Evolutionary conservation across 306 rosid species (phyloP), one percentile per base, ranked within the genome.

Genomic region (Cicer cuneatum): DNA sequence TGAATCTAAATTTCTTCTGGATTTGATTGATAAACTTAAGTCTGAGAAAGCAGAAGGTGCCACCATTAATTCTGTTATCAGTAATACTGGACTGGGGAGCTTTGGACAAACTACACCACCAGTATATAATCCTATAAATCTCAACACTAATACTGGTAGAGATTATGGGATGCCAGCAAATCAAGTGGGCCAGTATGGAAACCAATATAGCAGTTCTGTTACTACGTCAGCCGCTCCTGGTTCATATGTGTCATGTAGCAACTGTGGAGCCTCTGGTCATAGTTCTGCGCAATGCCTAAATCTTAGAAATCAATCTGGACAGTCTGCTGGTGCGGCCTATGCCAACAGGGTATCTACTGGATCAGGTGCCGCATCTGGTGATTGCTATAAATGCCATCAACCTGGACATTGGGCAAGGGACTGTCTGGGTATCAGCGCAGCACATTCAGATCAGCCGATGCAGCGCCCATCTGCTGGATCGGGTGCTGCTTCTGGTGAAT

Each of bases 371-470:
- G 66, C 8, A 16, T 51, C 92, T 37, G 84, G 87, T 16, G 91
- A 86, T 29, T 94, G 98, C 82, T 91, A 74, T 70, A 94, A 94
- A 80, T 94, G 98, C 82, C 85, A 87, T 58, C 90, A 83, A 86
- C 46, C 87, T 16, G 97, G 98, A 33, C 96, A 93, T 47, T 89
- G 91, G 92, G 92, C 96, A 7, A 87, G 81, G 75, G 92, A 93
- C 78, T 93, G 97, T 75, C 98, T 94, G 13, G 86, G 87, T 21
- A 24, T 73, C 42, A 69, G 45, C 47, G 75, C 83, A 11, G 72
- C 69, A 35, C 85, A 90, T 66, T 77, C 86, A 38, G 79, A 14
- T 14, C 56, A 49, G 9, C 21, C 8, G 15, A 0, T 14, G 42
- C 19, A 56, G 38, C 35, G 6, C 37, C 62, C 62, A 7, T 71